Base-by-base conservation (phyloP, 352 stramenopile species). In the Thalassiosira livingstoniorum region DNA sequence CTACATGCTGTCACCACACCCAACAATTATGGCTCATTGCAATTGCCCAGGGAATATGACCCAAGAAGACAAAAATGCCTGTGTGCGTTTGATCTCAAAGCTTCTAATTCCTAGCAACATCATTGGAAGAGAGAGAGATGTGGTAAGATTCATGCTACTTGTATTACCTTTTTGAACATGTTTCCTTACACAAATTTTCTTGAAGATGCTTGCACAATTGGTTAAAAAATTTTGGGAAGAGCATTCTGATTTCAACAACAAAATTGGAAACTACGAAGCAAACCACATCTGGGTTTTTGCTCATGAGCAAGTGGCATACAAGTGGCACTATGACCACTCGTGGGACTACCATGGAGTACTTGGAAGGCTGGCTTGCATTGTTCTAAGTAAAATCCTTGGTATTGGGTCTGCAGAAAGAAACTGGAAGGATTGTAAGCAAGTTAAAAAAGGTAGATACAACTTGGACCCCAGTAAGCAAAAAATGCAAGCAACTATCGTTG, bases 251-350 rank as follows among this genome's bases (percentile, higher is more conserved):
- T 71, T 71, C 27, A 42, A 10, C 0, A 15, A 25, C 2, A 2
- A 66, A 47, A 80, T 85, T 84, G 58, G 58, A 31, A 45, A 72
- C 64, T 72, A 86, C 74, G 61, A 83, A 80, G n/a, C 18, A 66
- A 47, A 86, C 78, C 43, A 76, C 29, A 73, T 75, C 21, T 58
- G 85, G 81, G 25, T 77, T 11, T 68, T 32, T 55, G 53, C 69
- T 61, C 31, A 64, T 62, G 42, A 61, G 18, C 2, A n/a, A 15
- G 29, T 54, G 37, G 55, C 55, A 1, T 51, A 69, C 27, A 23
- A 27, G 34, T 78, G 69, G 69, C 69, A 78, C 32, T 35, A 55
- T 29, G 47, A 31, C 15, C 69, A 69, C 43, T 78, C 69, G 21
- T 11, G 57, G 21, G 0, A n/a, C 4, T 27, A n/a, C 21, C 68